Conservation (phyloP, 1,284 basidiomycete genomes). For the Cutaneotrichosporon dermatis region DNA sequence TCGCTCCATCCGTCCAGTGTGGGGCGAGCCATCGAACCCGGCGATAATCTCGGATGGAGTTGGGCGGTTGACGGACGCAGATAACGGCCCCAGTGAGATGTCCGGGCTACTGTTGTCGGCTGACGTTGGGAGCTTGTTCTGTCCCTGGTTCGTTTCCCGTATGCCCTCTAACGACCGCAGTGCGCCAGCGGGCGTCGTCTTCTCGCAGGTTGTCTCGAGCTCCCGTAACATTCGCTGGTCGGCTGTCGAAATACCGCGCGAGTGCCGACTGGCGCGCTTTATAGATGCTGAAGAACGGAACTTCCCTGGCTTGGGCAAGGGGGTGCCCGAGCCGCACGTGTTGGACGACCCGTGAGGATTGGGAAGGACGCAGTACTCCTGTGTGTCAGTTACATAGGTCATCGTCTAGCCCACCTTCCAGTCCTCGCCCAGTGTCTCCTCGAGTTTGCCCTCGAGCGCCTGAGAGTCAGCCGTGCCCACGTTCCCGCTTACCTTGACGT, state of each 20-base stretch:
- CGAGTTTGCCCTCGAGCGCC: conserved; percentile 33
- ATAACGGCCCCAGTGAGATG: neutral
- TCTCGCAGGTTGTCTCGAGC: neutral
- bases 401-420: conserved; percentile 26
- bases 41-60: neutral
- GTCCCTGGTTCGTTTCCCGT: neutral
- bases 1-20: neutral
- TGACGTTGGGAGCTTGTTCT: neutral
- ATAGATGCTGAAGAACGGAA: neutral
- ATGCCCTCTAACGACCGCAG: conserved; percentile 10
- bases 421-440: conserved; percentile 20
- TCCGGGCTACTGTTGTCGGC: no score
- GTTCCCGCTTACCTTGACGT: conserved; percentile 27
- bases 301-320: conserved; percentile 25
- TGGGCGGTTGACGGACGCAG: neutral
- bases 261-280: conserved; percentile 10
- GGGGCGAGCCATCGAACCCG: neutral
- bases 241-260: neutral
- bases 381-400: neutral
- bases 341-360: conserved; percentile 9
- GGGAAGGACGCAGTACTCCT: conserved; percentile 6
- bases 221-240: neutral
- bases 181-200: conserved; percentile 5
- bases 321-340: conserved; percentile 23
- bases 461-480: conserved; percentile 2